These are phyloP conservation scores for Rubus parviflorus DNA, from an alignment of 306 rosid genomes.

Conservation along the genomic window DNA sequence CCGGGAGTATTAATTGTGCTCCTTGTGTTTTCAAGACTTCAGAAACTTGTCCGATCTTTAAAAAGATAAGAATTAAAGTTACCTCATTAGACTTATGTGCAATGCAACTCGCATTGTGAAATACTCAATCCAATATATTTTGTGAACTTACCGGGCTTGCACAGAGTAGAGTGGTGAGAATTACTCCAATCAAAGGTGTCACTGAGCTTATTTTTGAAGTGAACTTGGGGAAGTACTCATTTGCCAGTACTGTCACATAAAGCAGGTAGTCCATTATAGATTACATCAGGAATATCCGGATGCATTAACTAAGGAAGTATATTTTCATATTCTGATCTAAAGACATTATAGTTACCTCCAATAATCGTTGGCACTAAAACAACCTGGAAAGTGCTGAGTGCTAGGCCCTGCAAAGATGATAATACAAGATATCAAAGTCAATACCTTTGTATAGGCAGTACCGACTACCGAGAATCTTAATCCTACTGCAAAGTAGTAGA, in stretches of 20 bases:
- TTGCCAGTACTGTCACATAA: constrained; percentile 71
- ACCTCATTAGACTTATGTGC: neutral
- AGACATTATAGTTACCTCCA: constrained; percentile 72
- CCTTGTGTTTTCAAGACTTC: constrained; percentile 89
- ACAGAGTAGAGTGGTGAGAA: constrained; percentile 88
- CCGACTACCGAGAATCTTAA: neutral
- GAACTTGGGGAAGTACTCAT: constrained; percentile 90
- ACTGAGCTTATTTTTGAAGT: constrained; percentile 75
- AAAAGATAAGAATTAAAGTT: constrained; percentile 27
- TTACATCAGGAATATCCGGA: constrained; percentile 16
- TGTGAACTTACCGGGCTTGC: constrained; percentile 79
- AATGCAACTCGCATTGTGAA: constrained; percentile 17
- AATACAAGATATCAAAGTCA: constrained; percentile 20
- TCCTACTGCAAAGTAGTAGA: neutral
- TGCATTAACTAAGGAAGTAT: constrained; percentile 7
- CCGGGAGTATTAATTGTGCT: constrained; percentile 75
- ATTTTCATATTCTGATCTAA: constrained; percentile 15
- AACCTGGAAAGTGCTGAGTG: constrained; percentile 94
- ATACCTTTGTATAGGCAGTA: constrained; percentile 5
- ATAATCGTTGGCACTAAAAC: constrained; percentile 82
- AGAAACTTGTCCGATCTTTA: constrained; percentile 87
- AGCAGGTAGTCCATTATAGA: constrained; percentile 24
- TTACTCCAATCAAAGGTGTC: constrained; percentile 85
- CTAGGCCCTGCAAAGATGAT: constrained; percentile 65
- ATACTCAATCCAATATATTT: neutral